Percentiles rank a stretch among this genome's conserved stretches.
Conservation (phyloP, 306 rosid species). For the Sindora glabra region DNA sequence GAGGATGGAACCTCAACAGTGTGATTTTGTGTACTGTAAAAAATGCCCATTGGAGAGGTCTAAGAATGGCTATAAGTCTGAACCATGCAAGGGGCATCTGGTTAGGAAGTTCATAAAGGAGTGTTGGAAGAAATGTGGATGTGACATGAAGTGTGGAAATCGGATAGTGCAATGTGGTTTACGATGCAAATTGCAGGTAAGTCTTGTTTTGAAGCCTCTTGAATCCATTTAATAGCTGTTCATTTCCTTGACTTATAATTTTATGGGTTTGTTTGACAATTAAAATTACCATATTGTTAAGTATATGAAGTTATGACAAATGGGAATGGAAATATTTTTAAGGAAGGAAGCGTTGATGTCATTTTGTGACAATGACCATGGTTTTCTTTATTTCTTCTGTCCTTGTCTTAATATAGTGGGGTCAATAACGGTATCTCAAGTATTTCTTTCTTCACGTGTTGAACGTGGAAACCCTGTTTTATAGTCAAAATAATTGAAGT, state of each 20-base stretch:
- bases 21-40: slow-evolving; percentile 50
- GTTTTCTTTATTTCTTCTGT: neutral
- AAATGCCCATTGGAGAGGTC: slow-evolving; percentile 69
- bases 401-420: neutral
- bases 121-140: slow-evolving; percentile 97
- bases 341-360: neutral
- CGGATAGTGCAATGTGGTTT: slow-evolving; percentile 84
- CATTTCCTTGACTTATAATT: neutral
- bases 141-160: slow-evolving; percentile 82
- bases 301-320: neutral
- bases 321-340: neutral
- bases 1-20: slow-evolving; percentile 37
- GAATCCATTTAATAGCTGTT: neutral
- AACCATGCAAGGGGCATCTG: slow-evolving; percentile 73
- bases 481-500: neutral
- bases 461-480: neutral
- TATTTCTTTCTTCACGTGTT: neutral
- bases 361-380: neutral
- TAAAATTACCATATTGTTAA: neutral
- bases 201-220: slow-evolving; percentile 19
- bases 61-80: slow-evolving; percentile 40
- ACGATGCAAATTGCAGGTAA: slow-evolving; percentile 74
- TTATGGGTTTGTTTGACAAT: neutral
- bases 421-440: neutral
- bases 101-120: slow-evolving; percentile 76